These are phyloP conservation scores for Aspergillus carlsbadensis DNA, from an alignment of 495 filamentous ascomycete species.

Conservation along the genomic window DNA sequence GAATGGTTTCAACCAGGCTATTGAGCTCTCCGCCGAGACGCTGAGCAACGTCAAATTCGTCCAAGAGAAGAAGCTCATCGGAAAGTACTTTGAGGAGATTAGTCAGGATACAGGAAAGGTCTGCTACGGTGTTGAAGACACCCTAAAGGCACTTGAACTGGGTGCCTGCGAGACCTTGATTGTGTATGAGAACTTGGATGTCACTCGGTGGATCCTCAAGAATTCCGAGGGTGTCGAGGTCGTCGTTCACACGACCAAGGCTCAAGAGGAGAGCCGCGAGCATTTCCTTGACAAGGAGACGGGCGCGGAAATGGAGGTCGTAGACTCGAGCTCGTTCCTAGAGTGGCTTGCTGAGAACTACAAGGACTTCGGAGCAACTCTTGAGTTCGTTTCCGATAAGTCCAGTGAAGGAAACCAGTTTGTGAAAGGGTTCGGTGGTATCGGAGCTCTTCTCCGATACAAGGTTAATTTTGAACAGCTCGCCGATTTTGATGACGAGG, in stretches of 20 bases:
- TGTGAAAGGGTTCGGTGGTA: slow-evolving; percentile 98
- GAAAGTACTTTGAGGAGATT: slow-evolving; percentile 98
- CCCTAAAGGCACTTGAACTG: slow-evolving; percentile 93
- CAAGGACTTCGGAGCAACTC: slow-evolving; percentile 92
- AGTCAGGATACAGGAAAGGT: slow-evolving; percentile 93
- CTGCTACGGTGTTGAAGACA: slow-evolving; percentile 97
- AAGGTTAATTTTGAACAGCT: slow-evolving; percentile 99
- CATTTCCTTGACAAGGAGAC: slow-evolving; percentile 93
- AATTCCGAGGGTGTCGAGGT: slow-evolving; percentile 65
- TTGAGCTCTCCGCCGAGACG: slow-evolving; percentile 93
- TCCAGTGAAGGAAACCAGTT: slow-evolving; percentile 99
- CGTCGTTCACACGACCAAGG: slow-evolving; percentile 84
- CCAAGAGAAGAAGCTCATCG: slow-evolving; percentile 99
- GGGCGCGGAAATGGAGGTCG: slow-evolving; percentile 92
- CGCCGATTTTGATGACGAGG: slow-evolving; percentile 90
- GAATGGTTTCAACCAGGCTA: slow-evolving; percentile 99
- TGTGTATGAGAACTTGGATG: slow-evolving; percentile 96
- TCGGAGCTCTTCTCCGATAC: slow-evolving; percentile 95
- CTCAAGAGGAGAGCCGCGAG: slow-evolving; percentile 75
- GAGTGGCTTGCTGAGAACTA: slow-evolving; percentile 99
- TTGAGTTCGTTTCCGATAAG: slow-evolving; percentile 96
- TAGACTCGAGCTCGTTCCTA: slow-evolving; percentile 83
- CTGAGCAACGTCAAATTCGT: slow-evolving; percentile 99
- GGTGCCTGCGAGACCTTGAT: slow-evolving; percentile 93
- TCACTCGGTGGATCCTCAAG: slow-evolving; percentile 89